These are phyloP conservation scores for Phytophthora sp. DNA, from an alignment of 352 stramenopile genomes.

Conservation along the genomic window DNA sequence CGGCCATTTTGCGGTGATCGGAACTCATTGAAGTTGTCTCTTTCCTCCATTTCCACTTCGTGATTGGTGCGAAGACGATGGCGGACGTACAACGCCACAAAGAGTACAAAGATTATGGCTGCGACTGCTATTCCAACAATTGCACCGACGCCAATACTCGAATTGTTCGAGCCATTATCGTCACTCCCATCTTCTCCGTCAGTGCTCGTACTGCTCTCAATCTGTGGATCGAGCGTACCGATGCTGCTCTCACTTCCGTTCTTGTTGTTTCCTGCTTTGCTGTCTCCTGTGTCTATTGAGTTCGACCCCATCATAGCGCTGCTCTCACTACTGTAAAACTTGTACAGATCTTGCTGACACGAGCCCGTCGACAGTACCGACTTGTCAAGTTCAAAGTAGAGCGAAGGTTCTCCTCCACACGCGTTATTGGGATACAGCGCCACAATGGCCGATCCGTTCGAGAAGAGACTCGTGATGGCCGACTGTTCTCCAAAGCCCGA, in stretches of 20 bases:
- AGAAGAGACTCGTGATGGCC: conserved; percentile 19
- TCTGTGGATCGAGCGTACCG: neutral
- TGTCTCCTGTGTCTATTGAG: neutral
- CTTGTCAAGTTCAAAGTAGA: conserved; percentile 28
- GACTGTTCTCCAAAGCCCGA: conserved; percentile 19
- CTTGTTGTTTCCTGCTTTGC: neutral
- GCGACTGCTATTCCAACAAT: conserved; percentile 19
- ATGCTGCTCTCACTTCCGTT: neutral
- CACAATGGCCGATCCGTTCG: conserved; percentile 26
- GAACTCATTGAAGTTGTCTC: conserved; percentile 10
- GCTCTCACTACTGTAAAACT: conserved; percentile 23
- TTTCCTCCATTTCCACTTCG: conserved; percentile 1
- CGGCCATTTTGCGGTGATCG: conserved; percentile 5
- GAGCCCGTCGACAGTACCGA: conserved; percentile 4
- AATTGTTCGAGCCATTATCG: neutral
- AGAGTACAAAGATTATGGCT: conserved; percentile 10
- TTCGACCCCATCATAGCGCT: neutral
- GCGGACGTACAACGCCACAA: conserved; percentile 8
- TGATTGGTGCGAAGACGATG: conserved; percentile 4
- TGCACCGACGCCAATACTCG: conserved; percentile 6
- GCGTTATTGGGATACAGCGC: conserved; percentile 16
- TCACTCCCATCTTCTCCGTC: no score
- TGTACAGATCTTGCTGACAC: conserved; percentile 22
- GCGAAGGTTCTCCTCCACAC: conserved; percentile 20
- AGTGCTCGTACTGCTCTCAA: neutral